These are phyloP conservation scores for Trichoderma reesei DNA, from an alignment of 495 filamentous ascomycete genomes.

Conservation along the genomic window DNA sequence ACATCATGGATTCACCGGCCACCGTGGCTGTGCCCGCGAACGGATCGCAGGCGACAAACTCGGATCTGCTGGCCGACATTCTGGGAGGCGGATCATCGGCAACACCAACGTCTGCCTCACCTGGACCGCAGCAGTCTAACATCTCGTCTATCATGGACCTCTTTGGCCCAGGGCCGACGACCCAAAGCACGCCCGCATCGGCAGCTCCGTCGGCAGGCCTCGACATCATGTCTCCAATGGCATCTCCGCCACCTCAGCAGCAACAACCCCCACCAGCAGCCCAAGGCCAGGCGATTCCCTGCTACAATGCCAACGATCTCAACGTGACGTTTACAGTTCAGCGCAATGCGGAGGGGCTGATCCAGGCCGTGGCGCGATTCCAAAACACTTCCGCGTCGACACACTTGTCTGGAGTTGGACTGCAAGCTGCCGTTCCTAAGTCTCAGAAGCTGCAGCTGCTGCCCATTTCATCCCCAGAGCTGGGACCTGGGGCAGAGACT, in stretches of 20 bases:
- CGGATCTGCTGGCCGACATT: constrained; percentile 84
- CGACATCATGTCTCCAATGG: constrained; percentile 33
- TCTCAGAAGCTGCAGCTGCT: constrained; percentile 85
- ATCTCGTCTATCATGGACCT: constrained; percentile 82
- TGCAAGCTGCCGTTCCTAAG: constrained; percentile 95
- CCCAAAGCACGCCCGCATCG: constrained; percentile 20
- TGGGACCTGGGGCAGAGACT: constrained; percentile 70
- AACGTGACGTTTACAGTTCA: constrained; percentile 71
- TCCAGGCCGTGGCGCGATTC: constrained; percentile 78
- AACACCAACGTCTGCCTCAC: constrained; percentile 39
- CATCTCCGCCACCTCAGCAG: constrained; percentile 41
- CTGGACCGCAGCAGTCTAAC: constrained; percentile 41
- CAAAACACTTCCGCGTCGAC: constrained; percentile 58
- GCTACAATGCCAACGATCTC: constrained; percentile 79
- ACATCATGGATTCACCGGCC: constrained; percentile 69
- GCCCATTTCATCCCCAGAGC: constrained; percentile 68
- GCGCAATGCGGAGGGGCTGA: constrained; percentile 57
- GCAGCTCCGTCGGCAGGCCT: constrained; percentile 30
- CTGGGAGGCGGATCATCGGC: constrained; percentile 52
- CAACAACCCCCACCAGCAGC: constrained; percentile 22
- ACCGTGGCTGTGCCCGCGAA: constrained; percentile 44
- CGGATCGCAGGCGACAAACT: constrained; percentile 59
- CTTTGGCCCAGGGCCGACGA: constrained; percentile 39
- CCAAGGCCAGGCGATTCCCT: constrained; percentile 47
- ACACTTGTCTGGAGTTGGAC: constrained; percentile 56